Conservation (phyloP, 805 yeast species). For the Saccharomyces paradoxus region DNA sequence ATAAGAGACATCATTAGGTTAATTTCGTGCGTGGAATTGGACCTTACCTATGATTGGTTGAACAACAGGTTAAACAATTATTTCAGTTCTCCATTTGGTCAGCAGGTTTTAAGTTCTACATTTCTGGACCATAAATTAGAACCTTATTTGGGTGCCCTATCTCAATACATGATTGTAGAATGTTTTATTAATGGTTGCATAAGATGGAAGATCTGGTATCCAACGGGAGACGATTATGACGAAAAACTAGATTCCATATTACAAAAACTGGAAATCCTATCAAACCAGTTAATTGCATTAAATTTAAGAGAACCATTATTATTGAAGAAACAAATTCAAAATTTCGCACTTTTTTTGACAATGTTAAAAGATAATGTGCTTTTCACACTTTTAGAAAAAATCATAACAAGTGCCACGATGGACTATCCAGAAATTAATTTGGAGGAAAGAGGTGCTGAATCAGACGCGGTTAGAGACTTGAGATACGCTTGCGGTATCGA, state of each 20-base stretch:
- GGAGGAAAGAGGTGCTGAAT: slow-evolving; percentile 54
- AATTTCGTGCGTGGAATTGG: slow-evolving; percentile 77
- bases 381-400: slow-evolving; percentile 75
- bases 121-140: slow-evolving; percentile 51
- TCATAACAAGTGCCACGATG: slow-evolving; percentile 76
- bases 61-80: slow-evolving; percentile 63
- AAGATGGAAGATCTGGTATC: slow-evolving; percentile 92
- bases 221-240: slow-evolving; percentile 32
- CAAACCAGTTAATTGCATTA: slow-evolving; percentile 68
- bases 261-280: slow-evolving; percentile 54
- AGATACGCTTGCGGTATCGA: slow-evolving; percentile 93
- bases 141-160: slow-evolving; percentile 65
- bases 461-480: slow-evolving; percentile 76
- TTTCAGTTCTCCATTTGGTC: slow-evolving; percentile 64
- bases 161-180: slow-evolving; percentile 81
- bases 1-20: slow-evolving; percentile 87
- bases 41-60: slow-evolving; percentile 75
- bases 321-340: slow-evolving; percentile 78
- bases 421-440: slow-evolving; percentile 56
- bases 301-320: slow-evolving; percentile 72
- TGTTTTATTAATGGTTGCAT: slow-evolving; percentile 86
- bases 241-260: slow-evolving; percentile 46
- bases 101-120: slow-evolving; percentile 47
- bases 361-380: slow-evolving; percentile 73
- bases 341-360: slow-evolving; percentile 90